Conservation (phyloP, 768 basidiomycete genomes). For the Ramaria rubella region DNA sequence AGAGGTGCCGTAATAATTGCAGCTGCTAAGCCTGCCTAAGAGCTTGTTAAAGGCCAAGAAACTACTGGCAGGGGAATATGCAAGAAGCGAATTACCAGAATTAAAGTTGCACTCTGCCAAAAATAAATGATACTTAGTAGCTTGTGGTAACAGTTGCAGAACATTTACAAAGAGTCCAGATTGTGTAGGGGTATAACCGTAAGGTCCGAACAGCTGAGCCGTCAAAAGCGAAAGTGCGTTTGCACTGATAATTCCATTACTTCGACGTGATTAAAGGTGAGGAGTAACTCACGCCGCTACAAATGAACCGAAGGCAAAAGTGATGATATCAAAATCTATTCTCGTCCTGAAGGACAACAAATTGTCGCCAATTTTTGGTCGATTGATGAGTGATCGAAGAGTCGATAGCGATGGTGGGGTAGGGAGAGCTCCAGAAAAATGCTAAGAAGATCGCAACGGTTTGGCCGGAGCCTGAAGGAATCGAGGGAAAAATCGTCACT, state of each 20-base stretch:
- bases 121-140: neutral
- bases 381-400: constrained; percentile 43
- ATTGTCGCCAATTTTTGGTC: constrained; percentile 34
- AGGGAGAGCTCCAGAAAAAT: constrained; percentile 18
- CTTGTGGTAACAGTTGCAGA: neutral
- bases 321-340: constrained; percentile 59
- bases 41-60: neutral
- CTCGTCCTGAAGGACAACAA: constrained; percentile 62
- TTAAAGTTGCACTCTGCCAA: constrained; percentile 14
- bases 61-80: neutral
- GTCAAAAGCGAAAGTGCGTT: constrained; percentile 63
- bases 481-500: constrained; percentile 12
- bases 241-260: too few relatives aligned
- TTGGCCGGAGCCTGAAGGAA: neutral
- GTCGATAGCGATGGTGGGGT: constrained; percentile 30
- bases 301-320: constrained; percentile 54
- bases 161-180: constrained; percentile 5
- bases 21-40: constrained; percentile 53
- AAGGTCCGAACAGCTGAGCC: constrained; percentile 60
- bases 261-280: too few relatives aligned
- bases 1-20: constrained; percentile 65
- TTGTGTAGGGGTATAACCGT: constrained; percentile 51
- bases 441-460: constrained; percentile 12
- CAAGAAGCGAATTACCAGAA: constrained; percentile 9
- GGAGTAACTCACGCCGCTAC: constrained; percentile 58